Percentiles rank a stretch among this genome's conserved stretches.
phyloP scores from a whole-genome alignment of 345 rosid genomes.

The Eutrema heterophyllum region DNA sequence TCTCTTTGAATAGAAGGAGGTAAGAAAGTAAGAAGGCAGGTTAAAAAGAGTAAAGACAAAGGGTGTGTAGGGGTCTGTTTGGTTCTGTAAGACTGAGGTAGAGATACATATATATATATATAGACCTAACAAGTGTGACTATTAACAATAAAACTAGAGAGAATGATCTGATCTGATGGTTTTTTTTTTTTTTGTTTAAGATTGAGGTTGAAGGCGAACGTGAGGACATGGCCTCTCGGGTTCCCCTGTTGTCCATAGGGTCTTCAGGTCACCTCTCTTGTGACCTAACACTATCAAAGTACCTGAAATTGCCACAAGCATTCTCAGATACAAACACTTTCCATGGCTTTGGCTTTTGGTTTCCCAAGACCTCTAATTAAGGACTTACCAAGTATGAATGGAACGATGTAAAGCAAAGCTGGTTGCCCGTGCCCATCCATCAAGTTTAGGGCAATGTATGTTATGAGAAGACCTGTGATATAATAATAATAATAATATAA shows the following conservation, averaged over 20 bases:
- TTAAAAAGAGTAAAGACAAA: slow-evolving; percentile 2
- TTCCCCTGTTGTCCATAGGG: slow-evolving; percentile 81
- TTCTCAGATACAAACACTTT: not conserved
- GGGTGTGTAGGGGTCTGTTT: not conserved
- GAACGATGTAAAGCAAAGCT: slow-evolving; percentile 92
- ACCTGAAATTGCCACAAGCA: slow-evolving; percentile 35
- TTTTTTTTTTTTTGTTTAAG: not conserved
- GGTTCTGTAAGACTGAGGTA: slow-evolving; percentile 7
- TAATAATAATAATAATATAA: not conserved
- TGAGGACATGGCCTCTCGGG: slow-evolving; percentile 79
- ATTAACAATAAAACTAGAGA: slow-evolving; percentile 30
- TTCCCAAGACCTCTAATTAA: not conserved
- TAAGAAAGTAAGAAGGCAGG: not conserved
- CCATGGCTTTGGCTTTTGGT: not conserved
- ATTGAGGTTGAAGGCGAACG: slow-evolving; percentile 44
- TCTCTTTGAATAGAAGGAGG: not conserved
- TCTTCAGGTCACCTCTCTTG: slow-evolving; percentile 75
- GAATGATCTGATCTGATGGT: not conserved
- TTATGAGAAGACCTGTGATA: slow-evolving; percentile 71
- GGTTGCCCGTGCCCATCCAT: slow-evolving; percentile 99
- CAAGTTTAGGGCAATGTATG: slow-evolving; percentile 87
- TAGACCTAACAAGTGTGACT: slow-evolving; percentile 21
- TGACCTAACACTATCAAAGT: slow-evolving; percentile 67
- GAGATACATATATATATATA: slow-evolving; percentile 13
- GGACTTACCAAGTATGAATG: slow-evolving; percentile 84